A percentile compares a stretch with the other conserved stretches of the same genome.
These are phyloP conservation scores for Cymbopogon citratus DNA, from an alignment of 176 grass and related monocot genomes.

Conservation along the genomic window DNA sequence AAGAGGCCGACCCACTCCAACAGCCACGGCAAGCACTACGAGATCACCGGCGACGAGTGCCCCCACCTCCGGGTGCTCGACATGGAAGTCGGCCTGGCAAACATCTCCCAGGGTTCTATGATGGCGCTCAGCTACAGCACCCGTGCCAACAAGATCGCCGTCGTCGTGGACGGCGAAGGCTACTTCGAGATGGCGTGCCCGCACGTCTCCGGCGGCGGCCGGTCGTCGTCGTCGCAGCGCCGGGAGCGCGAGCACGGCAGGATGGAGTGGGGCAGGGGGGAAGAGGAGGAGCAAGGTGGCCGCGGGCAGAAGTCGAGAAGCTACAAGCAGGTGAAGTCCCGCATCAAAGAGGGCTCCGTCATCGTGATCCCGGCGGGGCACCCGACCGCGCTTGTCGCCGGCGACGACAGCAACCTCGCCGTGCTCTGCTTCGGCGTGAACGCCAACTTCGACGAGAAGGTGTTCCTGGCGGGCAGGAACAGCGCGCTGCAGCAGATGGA, in stretches of 20 bases:
- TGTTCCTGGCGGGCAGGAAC: conserved; percentile 51
- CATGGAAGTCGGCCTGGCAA: conserved; percentile 45
- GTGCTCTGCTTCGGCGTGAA: conserved; percentile 43
- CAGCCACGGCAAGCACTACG: conserved; percentile 41
- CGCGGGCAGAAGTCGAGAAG: neutral
- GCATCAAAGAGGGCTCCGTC: conserved; percentile 23
- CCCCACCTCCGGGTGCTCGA: conserved; percentile 34
- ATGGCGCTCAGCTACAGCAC: conserved; percentile 59
- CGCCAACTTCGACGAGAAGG: conserved; percentile 27
- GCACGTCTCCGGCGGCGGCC: neutral
- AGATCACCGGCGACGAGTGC: conserved; percentile 47
- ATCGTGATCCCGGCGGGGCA: conserved; percentile 47
- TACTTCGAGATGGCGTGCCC: conserved; percentile 80
- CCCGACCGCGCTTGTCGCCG: conserved; percentile 45
- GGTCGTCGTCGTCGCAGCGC: neutral
- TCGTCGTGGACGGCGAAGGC: conserved; percentile 35
- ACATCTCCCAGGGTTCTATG: conserved; percentile 78
- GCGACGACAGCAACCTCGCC: conserved; percentile 32
- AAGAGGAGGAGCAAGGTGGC: neutral
- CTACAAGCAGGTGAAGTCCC: conserved; percentile 32
- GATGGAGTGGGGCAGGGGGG: conserved; percentile 1
- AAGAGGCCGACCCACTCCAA: conserved; percentile 45
- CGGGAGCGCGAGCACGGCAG: neutral
- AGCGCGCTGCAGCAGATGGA: conserved; percentile 52
- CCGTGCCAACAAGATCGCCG: conserved; percentile 30